Base-by-base conservation (phyloP, 768 basidiomycete genomes). In the Psilocybe azurescens region DNA sequence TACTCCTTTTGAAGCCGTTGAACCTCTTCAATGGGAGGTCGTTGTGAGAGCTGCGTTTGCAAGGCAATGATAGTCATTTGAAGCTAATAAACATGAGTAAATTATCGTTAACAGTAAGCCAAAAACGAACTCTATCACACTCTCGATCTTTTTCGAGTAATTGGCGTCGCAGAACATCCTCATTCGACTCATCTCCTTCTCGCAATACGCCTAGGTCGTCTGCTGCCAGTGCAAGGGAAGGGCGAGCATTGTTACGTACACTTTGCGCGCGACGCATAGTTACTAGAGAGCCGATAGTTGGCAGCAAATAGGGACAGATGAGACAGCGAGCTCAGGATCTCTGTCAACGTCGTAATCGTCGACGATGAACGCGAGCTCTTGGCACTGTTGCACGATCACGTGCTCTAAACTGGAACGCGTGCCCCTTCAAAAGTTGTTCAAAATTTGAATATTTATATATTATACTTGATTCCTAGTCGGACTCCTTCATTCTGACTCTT, bases 1-100 rank as follows among this genome's bases (percentile, higher is more conserved):
- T 88, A 87, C 65, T 94, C 93, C 68, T 86, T 88, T 72, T 89
- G 81, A 33, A 93, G 74, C 38, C 80, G 81, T 61, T 91, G 87
- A 29, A 94, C 78, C 0, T 77, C 77, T 63, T 93, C 90, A 39
- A 88, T 61, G 4, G 91, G 86, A 11, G 92, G 92, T 11, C 92
- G 81, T 56, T 86, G 78, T 0, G 85, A 79, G 4, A 93, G 83
- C 62, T 89, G 87, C 0, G 80, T 81, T 69, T 92, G 88, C 33
- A 94, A 81, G 16, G 81, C 56, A 60, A 87, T 80, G 32, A 93
- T 81, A 58, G 88, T 86, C 5, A 83, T 79, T 70, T 84, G 83
- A 10, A 93, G 77, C 91, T 92, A 50, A 18, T 8, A 49, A 44
- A 9, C 11, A 24, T 2, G 10, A 47, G 24, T 14, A 54, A 30